A percentile compares a stretch with the other conserved stretches of the same genome.
phyloP scores from a whole-genome alignment of 2,329 filamentous ascomycete species.

The Lizonia empirigonia region DNA sequence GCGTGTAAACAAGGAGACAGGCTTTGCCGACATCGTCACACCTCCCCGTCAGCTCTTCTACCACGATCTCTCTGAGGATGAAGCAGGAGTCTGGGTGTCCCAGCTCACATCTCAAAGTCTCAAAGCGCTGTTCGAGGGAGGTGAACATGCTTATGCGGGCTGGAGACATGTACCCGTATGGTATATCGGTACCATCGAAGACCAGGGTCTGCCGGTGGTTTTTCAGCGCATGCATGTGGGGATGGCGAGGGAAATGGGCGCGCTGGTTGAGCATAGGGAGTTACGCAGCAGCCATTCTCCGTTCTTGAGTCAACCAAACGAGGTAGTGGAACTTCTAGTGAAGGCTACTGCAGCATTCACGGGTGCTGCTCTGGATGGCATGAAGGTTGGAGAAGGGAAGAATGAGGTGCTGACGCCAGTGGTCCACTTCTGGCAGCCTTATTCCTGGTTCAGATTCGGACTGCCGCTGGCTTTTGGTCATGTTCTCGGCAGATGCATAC shows the following conservation, averaged over 20 bases:
- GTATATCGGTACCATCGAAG: not conserved
- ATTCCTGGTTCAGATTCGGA: too few species aligned
- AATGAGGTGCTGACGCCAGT: too few species aligned
- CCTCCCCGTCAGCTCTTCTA: constrained; percentile 55
- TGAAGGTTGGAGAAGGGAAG: too few species aligned
- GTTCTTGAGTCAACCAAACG: constrained; percentile 55
- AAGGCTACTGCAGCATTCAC: too few species aligned
- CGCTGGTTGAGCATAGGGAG: constrained; percentile 48
- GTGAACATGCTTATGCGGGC: constrained; percentile 53
- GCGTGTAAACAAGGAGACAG: constrained; percentile 36
- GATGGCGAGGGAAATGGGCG: constrained; percentile 49
- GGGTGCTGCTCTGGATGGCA: too few species aligned
- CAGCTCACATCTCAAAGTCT: constrained; percentile 52
- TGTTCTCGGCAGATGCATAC: too few species aligned
- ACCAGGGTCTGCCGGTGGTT: not conserved
- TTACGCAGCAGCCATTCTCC: constrained; percentile 57
- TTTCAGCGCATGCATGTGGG: constrained; percentile 33
- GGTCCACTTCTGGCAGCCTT: too few species aligned
- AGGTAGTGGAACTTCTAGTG: constrained; percentile 44
- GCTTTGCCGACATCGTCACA: constrained; percentile 50
- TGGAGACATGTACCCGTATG: constrained; percentile 45
- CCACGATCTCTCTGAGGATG: constrained; percentile 55
- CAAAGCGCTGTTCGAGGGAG: constrained; percentile 54
- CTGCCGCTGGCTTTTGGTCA: too few species aligned
- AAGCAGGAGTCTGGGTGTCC: constrained; percentile 52